Evolutionary conservation across 208 protist species (phyloP), one percentile per base, ranked within the genome.

Genomic region (Leptomonas pyrrhocoris): DNA sequence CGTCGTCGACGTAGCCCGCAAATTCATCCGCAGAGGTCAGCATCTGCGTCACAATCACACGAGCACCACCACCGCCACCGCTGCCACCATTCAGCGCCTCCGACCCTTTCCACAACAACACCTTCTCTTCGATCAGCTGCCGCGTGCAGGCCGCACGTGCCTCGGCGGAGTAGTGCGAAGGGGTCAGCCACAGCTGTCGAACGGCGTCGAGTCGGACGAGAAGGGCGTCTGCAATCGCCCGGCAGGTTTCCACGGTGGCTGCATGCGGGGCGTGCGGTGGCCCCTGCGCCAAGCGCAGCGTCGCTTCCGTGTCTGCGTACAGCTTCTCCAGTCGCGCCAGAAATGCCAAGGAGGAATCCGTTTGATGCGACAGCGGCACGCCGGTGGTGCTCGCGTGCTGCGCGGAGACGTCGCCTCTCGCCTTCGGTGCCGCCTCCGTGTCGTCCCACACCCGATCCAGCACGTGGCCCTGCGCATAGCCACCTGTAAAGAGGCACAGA

Each of bases 21-120:
- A 88, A 84, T 71, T 81, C 79, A 2, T 58, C 45, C 16, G 72
- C 82, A 23, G 58, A 71, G 36, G 77, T 68, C 45, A 77, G 36
- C 56, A 77, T 73, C 71, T 84, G 82, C 16, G 82, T 82, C 42
- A 88, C 57, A 1, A 88, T 65, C 40, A 76, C 70, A 15, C 21
- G 40, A 0, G 74, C 74, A 2, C 59, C 59, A 25, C 31, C 64
- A 38, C 55, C 4, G 2, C 34, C 74, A 2, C 59, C 59, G 19
- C 31, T 56, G 48, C 55, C 4, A 16, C 34, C 9, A 3, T 9
- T 9, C 34, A 12, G 34, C 34, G 34, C 34, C 3, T 38, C 34
- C 34, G 34, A 38, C 9, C 34, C 34, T n/a, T n/a, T n/a, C 34
- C 34, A 9, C 34, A 38, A 9, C 34, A 43, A 30, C 50, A 69